Base-by-base conservation (phyloP, 441 rosid species). In the Erysimum cheiri region DNA sequence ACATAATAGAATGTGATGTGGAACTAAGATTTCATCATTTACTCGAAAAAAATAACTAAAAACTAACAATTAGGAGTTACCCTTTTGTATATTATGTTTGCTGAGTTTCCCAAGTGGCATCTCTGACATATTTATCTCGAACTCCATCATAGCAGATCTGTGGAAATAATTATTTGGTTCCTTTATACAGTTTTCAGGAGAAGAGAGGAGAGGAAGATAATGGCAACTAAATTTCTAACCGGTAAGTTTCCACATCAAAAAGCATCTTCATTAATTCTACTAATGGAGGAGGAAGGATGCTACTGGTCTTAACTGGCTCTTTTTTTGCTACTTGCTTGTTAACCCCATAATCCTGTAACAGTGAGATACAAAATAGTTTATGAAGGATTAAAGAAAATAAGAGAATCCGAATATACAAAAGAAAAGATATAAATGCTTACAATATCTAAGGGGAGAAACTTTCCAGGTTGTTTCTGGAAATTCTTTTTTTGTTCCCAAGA, bases 111-210 rank as follows among this genome's bases (percentile, higher is more conserved):
- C 99, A 60, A 90, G 98, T 11, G 97, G 99, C 98, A 95, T 95
- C 89, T 92, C 99, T 33, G 88, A 85, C 96, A 92, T 87, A 64
- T 95, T 92, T 70, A 92, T 95, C 83, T 92, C 89, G 57, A 90
- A 95, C 84, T 92, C 99, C 98, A 87, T 84, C 99, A 91, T 92
- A 63, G 98, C 97, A 80, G 92, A 87, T 85, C 97, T 96, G 88
- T 78, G 80, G 57, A 76, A 74, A 36, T 57, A 10, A 73, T 77
- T 47, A 70, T 31, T 33, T 41, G n/a, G 78, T 26, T 49, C 56
- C 61, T 40, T 41, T 8, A 50, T 8, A 58, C 57, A 7, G 56
- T 69, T 44, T 63, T 11, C 40, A 58, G 63, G 60, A 54, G n/a
- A n/a, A 44, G 71, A 39, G 19, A 12, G 8, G 58, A 50, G 41